Evolutionary conservation across 1,139 yeast species (phyloP).

Genomic region (Lodderomyces pseudojiufengensis): DNA sequence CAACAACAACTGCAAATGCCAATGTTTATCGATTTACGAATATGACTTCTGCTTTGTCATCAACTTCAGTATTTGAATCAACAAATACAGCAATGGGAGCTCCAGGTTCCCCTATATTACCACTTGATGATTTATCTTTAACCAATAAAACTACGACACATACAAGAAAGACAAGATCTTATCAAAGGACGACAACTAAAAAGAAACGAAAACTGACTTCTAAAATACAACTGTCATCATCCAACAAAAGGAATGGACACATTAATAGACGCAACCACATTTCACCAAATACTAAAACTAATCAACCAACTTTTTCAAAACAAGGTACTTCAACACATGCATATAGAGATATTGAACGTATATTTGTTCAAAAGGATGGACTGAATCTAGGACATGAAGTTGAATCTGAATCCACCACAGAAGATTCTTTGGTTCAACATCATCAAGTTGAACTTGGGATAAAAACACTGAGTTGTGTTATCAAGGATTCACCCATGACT

Average conservation of each 20-base stretch:
- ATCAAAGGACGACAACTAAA: neutral
- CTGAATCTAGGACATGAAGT: neutral
- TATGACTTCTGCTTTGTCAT: slow-evolving; percentile 1
- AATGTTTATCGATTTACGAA: neutral
- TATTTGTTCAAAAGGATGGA: neutral
- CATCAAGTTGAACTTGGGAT: slow-evolving; percentile 1
- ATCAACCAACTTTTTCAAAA: slow-evolving; percentile 2
- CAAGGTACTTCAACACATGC: neutral
- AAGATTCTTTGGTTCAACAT: neutral
- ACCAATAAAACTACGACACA: too few species aligned
- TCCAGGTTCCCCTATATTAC: neutral
- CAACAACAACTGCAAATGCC: neutral
- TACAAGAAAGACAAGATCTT: neutral
- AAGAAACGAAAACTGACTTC: neutral
- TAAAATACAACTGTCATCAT: neutral
- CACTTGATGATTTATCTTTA: too few species aligned
- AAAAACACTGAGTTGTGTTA: neutral
- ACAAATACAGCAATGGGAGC: neutral
- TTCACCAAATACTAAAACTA: slow-evolving; percentile 1
- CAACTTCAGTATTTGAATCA: neutral
- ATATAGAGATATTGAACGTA: neutral
- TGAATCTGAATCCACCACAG: neutral
- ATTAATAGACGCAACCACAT: neutral
- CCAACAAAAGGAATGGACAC: neutral
- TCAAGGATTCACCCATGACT: neutral